Base-by-base conservation (phyloP, 139 green algal species). In the Monoraphidium neglectum region DNA sequence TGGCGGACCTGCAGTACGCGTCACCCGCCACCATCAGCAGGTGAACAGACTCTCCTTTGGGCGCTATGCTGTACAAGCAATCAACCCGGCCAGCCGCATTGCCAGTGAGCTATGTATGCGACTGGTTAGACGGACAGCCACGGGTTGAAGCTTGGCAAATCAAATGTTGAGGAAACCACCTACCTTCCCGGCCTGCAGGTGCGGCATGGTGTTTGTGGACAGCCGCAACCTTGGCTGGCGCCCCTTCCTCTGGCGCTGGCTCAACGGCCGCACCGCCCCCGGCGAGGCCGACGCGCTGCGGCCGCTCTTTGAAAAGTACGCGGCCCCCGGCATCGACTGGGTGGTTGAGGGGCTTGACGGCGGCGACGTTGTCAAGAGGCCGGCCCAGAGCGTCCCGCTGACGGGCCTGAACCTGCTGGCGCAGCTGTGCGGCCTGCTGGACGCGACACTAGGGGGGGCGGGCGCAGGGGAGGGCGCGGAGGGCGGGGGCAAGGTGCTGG, bases 151-250 rank as follows among this genome's bases (percentile, higher is more conserved):
- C n/a, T n/a, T n/a, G n/a, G n/a, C n/a, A n/a, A n/a, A n/a, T n/a
- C n/a, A n/a, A n/a, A n/a, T n/a, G n/a, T n/a, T n/a, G n/a, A n/a
- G n/a, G n/a, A n/a, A n/a, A n/a, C n/a, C n/a, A n/a, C n/a, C n/a
- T n/a, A n/a, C n/a, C n/a, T n/a, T n/a, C n/a, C n/a, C n/a, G n/a
- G n/a, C n/a, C 43, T 70, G 21, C 68, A 82, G 80, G 24, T 96
- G 92, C 74, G 93, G 93, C 60, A 97, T 97, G 92, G 92, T 97
- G 35, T 96, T 94, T 81, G 92, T 96, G 30, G 92, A 97, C 87
- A 88, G 85, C n/a, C 85, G 86, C 49, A 96, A 95, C 83, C 84
- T 96, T n/a, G 92, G 92, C 38, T 96, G 90, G 66, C 78, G 91
- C 77, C 91, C 93, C 13, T 94, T 90, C 74, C 65, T 95, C 32